Evolutionary conservation across 2,329 filamentous ascomycete species (phyloP).

Genomic region (Gaeumannomyces sp.): DNA sequence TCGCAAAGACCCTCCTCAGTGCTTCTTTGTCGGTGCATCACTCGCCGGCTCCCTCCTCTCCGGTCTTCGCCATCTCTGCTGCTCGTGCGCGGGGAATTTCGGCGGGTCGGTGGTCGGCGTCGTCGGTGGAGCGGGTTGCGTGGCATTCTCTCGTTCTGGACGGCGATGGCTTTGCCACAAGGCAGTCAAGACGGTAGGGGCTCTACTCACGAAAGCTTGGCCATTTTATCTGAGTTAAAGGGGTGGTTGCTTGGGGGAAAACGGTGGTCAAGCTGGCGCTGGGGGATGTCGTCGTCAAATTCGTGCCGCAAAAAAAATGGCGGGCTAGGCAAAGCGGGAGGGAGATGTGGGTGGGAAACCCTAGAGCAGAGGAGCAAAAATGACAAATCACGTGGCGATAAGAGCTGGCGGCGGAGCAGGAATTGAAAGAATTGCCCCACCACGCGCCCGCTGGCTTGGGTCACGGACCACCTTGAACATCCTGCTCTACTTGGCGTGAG

Average conservation of each 20-base stretch:
- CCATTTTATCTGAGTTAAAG: constrained; percentile 38
- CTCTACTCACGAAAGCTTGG: constrained; percentile 54
- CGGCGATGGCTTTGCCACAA: background rate
- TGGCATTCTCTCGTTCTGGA: background rate
- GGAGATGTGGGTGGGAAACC: background rate
- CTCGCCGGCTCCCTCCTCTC: background rate
- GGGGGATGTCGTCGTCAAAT: background rate
- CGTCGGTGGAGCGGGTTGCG: constrained; percentile 4
- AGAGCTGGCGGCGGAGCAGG: background rate
- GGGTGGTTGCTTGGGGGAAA: constrained; percentile 6
- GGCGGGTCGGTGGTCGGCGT: background rate
- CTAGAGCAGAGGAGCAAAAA: background rate
- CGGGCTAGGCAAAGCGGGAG: background rate
- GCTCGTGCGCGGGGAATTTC: background rate
- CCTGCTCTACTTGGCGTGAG: too few species aligned
- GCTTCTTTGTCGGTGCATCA: too few species aligned
- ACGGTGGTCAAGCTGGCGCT: constrained; percentile 1
- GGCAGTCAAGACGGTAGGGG: background rate
- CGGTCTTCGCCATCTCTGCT: background rate
- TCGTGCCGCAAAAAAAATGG: background rate
- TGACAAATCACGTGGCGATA: background rate
- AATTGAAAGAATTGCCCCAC: too few species aligned
- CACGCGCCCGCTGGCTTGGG: too few species aligned
- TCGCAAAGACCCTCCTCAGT: background rate
- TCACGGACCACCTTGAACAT: too few species aligned